Conservation (phyloP, 169 alveolate genomes). For the Eimeria sp. region DNA sequence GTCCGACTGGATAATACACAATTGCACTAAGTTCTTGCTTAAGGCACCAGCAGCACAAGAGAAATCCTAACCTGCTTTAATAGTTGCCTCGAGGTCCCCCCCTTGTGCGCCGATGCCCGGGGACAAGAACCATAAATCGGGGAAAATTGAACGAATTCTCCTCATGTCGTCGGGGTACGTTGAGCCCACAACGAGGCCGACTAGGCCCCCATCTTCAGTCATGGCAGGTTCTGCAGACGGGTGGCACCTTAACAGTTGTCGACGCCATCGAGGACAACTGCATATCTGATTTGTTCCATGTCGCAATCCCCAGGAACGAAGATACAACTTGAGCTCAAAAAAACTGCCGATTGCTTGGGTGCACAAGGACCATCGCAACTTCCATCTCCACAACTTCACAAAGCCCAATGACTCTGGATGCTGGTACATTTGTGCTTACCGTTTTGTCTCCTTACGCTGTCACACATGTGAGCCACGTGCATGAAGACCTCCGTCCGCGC, state of each 20-base stretch:
- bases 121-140: conserved; percentile 86
- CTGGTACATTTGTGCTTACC: neutral
- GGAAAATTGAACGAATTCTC: conserved; percentile 81
- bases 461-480: conserved; percentile 82
- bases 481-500: conserved; percentile 38
- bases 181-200: conserved; percentile 87
- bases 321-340: too few species aligned
- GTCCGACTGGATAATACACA: neutral
- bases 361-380: neutral
- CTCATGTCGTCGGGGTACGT: conserved; percentile 86
- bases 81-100: conserved; percentile 85
- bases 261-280: neutral
- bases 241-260: neutral
- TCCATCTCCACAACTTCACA: neutral
- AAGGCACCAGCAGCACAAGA: neutral
- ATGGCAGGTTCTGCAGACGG: conserved; percentile 28
- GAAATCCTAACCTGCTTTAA: conserved; percentile 73
- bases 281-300: neutral
- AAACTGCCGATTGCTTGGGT: neutral
- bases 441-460: neutral
- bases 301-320: neutral
- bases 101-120: conserved; percentile 90
- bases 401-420: neutral
- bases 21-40: neutral
- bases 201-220: conserved; percentile 66